Conservation (phyloP, 129 eudicot species). For the Cynara cardunculus region DNA sequence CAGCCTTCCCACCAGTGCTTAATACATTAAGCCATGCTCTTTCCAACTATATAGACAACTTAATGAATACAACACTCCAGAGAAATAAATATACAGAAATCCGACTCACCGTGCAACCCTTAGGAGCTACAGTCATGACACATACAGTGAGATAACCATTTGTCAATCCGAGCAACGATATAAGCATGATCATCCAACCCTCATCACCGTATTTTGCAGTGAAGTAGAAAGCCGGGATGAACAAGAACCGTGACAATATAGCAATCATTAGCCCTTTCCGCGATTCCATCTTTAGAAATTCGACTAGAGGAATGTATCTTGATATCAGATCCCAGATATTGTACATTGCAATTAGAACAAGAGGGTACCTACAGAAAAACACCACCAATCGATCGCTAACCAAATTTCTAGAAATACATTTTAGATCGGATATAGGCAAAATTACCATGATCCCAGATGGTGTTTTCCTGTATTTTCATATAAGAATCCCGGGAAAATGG, state of each 20-base stretch:
- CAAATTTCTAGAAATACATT: not conserved
- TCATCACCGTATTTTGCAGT: constrained; percentile 68
- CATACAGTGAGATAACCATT: constrained; percentile 79
- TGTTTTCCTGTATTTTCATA: constrained; percentile 70
- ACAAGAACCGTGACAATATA: constrained; percentile 43
- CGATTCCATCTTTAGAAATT: constrained; percentile 43
- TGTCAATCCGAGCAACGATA: constrained; percentile 55
- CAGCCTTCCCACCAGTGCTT: not conserved
- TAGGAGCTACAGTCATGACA: constrained; percentile 58
- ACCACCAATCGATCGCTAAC: not conserved
- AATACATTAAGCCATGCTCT: not conserved
- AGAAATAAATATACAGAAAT: not conserved
- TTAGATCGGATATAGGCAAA: not conserved
- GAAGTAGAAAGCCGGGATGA: constrained; percentile 70
- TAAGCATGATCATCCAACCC: constrained; percentile 74
- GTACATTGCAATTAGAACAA: constrained; percentile 66
- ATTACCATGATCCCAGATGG: constrained; percentile 63
- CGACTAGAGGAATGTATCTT: constrained; percentile 57
- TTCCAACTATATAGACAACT: not conserved
- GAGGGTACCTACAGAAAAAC: constrained; percentile 47
- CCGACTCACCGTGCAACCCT: constrained; percentile 62
- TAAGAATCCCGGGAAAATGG: constrained; percentile 76
- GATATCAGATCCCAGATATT: constrained; percentile 56
- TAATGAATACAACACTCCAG: not conserved
- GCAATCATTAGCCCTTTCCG: constrained; percentile 49